A percentile compares a stretch with the other conserved stretches of the same genome.
Evolutionary conservation across 1,139 yeast species (phyloP).

Genomic region (Debaryomyces nepalensis): DNA sequence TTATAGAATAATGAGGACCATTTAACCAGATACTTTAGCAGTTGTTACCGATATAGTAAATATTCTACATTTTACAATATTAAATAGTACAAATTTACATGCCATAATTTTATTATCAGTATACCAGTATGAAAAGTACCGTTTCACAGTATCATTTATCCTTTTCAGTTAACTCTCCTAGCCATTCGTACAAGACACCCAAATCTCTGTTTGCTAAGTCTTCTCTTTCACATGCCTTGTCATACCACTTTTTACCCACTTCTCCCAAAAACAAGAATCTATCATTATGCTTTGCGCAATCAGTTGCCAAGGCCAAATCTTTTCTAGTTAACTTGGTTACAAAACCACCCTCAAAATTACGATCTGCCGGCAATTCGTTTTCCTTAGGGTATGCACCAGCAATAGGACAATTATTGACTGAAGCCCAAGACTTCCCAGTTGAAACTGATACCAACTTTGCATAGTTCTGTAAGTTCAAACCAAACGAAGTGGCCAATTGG

Average conservation of each 20-base stretch:
- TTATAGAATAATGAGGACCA: conserved; percentile 23
- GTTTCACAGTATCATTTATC: conserved; percentile 1
- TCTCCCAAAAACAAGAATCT: conserved; percentile 50
- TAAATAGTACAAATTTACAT: no score
- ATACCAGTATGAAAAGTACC: background rate
- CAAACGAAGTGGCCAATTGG: conserved; percentile 59
- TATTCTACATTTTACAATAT: no score
- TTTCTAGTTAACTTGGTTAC: conserved; percentile 59
- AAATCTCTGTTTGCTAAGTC: conserved; percentile 49
- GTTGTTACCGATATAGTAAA: no score
- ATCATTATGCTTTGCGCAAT: conserved; percentile 44
- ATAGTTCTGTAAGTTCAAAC: conserved; percentile 53
- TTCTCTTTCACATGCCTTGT: conserved; percentile 49
- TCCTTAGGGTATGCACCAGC: conserved; percentile 54
- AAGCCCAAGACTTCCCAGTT: conserved; percentile 67
- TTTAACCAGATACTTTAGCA: no score
- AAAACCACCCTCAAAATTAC: conserved; percentile 57
- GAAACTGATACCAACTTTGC: conserved; percentile 59
- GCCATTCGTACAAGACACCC: conserved; percentile 53
- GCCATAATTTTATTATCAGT: no score
- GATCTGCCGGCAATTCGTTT: conserved; percentile 49
- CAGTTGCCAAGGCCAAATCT: conserved; percentile 59
- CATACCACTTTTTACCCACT: conserved; percentile 47
- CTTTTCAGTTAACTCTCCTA: conserved; percentile 26
- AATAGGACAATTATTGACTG: conserved; percentile 64